Evolutionary conservation across 148 eudicot genomes (phyloP).

Genomic region (Pharnaceum exiguum): DNA sequence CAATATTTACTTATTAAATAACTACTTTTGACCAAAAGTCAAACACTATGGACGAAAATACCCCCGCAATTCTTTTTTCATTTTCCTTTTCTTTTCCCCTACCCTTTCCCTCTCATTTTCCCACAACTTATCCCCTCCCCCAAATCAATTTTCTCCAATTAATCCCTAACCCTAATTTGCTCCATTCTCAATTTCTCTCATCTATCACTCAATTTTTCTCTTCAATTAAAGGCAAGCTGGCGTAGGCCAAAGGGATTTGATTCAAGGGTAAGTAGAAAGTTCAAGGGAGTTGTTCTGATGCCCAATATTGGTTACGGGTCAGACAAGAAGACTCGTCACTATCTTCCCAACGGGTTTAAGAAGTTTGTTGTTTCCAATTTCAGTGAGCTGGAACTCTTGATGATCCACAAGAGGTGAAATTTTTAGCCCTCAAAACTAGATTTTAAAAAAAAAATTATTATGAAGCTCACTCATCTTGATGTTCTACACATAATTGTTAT

Average conservation of each 20-base stretch:
- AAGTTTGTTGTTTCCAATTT: conserved; percentile 37
- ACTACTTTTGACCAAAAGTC: too few species aligned
- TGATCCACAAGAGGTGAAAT: conserved; percentile 36
- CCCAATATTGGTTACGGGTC: conserved; percentile 36
- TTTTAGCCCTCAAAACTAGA: too few species aligned
- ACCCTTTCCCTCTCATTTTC: background rate
- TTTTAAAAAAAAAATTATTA: too few species aligned
- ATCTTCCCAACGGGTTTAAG: conserved; percentile 33
- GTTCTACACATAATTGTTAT: too few species aligned
- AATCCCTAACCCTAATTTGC: too few species aligned
- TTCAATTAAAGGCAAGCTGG: conserved; percentile 24
- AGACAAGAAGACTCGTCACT: conserved; percentile 30
- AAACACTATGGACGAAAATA: too few species aligned
- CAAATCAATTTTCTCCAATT: too few species aligned
- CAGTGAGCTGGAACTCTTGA: conserved; percentile 30
- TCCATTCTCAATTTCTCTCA: too few species aligned
- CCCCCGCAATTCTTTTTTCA: too few species aligned
- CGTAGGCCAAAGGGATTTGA: conserved; percentile 26
- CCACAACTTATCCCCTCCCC: background rate
- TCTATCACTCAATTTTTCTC: too few species aligned
- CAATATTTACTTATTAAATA: too few species aligned
- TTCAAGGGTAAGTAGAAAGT: conserved; percentile 22
- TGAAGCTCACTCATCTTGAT: too few species aligned
- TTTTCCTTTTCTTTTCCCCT: background rate
- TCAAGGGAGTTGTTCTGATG: conserved; percentile 27